Base-by-base conservation (phyloP, 2,329 filamentous ascomycete species). In the Aspergillus melleus region DNA sequence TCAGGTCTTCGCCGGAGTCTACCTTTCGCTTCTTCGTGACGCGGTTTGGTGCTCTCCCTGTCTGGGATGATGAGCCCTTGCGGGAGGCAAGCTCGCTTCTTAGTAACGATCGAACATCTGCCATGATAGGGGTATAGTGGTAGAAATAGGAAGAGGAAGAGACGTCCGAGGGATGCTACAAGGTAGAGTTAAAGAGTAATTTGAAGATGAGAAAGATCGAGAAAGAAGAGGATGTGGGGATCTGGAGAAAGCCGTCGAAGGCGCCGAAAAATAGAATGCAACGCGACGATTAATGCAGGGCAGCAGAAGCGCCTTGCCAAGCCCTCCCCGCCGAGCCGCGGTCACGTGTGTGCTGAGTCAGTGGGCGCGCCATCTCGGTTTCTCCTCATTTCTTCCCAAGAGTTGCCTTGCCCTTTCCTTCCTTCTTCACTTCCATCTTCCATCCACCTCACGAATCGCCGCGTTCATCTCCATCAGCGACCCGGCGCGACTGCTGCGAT, bases 31-130 rank as follows among this genome's bases (percentile, higher is more conserved):
- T 87, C 71, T 83, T 84, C 51, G 74, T 78, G 47, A 72, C 68
- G 60, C 74, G 74, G 58, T 69, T 74, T 52, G 62, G 51, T 52
- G 68, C 69, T 55, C 69, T 74, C 61, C 73, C 68, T 60, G 72
- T 64, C 55, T 88, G 81, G 4, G 88, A 86, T 54, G 44, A 24
- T 20, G 87, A 83, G 68, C 93, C 87, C 64, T 89, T 86, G 59
- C 91, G 87, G 62, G 89, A 85, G 58, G 87, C 86, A 65, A 91
- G 87, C 76, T 94, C 90, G 70, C 88, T 89, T 67, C 90, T 90
- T 59, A 96, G 84, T 52, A 96, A 85, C 39, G 90, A 86, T 68
- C 92, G 89, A 26, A 91, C 88, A 75, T 96, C 91, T 66, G 90
- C 83, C 90, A 95, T 94, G 39, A 49, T 58, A 39, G 52, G 49